phyloP scores from a whole-genome alignment of 305 asterid genomes.

The Solanum hybrid region DNA sequence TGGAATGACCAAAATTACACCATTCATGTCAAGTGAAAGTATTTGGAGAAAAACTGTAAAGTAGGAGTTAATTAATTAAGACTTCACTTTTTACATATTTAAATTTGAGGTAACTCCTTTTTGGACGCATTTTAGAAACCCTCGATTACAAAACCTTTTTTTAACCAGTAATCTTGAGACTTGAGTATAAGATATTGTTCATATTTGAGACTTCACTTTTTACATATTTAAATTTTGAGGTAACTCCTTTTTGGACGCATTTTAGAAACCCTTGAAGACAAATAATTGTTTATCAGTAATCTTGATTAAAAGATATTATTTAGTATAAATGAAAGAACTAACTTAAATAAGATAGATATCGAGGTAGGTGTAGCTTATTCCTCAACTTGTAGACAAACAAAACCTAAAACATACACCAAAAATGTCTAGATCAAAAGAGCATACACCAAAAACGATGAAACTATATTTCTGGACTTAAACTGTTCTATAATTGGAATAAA shows the following conservation, averaged over 20 bases:
- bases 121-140: not conserved
- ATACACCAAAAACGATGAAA: not conserved
- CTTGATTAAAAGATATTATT: not conserved
- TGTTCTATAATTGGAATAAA: not conserved
- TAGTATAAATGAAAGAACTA: not conserved
- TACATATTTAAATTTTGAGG: not conserved
- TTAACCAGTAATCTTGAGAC: not conserved
- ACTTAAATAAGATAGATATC: not conserved
- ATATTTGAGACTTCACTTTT: not conserved
- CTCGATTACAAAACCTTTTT: not conserved
- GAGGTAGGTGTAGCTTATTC: not conserved
- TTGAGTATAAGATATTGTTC: not conserved
- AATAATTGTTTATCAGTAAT: not conserved
- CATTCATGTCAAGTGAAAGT: not conserved
- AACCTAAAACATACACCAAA: not conserved
- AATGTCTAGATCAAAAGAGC: not conserved
- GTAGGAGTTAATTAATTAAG: not conserved
- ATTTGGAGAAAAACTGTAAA: not conserved
- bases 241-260: not conserved
- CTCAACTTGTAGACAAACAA: not conserved
- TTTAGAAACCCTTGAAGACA: not conserved
- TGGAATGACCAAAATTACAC: not conserved
- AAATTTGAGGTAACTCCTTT: not conserved
- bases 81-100: not conserved
- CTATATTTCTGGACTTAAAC: not conserved